Evolutionary conservation across 1,284 basidiomycete genomes (phyloP).

Genomic region (Heliocybe sulcata): DNA sequence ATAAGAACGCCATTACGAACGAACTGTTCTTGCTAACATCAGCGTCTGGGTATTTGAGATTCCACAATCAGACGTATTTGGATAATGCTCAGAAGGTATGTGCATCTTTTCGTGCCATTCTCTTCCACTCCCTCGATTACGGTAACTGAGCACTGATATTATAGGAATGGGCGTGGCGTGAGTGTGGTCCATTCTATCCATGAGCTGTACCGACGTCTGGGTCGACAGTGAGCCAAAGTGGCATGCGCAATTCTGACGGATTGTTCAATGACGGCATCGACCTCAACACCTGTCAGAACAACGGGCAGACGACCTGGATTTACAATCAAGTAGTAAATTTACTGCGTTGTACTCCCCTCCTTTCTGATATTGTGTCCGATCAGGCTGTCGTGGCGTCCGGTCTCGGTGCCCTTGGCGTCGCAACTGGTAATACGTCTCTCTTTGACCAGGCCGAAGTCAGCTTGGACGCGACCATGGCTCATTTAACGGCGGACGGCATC

Average conservation of each 20-base stretch:
- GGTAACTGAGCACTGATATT: too few species aligned
- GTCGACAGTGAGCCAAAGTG: slow-evolving; percentile 33
- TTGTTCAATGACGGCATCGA: slow-evolving; percentile 46
- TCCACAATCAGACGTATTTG: slow-evolving; percentile 28
- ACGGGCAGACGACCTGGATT: slow-evolving; percentile 47
- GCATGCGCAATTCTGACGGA: slow-evolving; percentile 39
- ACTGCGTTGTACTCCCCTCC: neutral
- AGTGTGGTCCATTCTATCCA: too few species aligned
- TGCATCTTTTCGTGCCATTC: too few species aligned
- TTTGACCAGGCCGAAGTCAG: slow-evolving; percentile 43
- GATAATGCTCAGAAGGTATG: slow-evolving; percentile 37
- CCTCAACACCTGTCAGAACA: slow-evolving; percentile 33
- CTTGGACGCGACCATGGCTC: slow-evolving; percentile 39
- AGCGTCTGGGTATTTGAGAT: slow-evolving; percentile 35
- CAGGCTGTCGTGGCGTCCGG: slow-evolving; percentile 47
- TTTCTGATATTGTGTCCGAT: neutral
- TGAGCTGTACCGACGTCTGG: too few species aligned
- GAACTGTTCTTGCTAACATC: slow-evolving; percentile 45
- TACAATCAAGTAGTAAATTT: slow-evolving; percentile 37
- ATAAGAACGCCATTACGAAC: slow-evolving; percentile 55
- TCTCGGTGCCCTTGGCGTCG: slow-evolving; percentile 33
- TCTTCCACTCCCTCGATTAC: too few species aligned
- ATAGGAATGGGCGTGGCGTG: neutral
- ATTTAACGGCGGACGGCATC: slow-evolving; percentile 29
- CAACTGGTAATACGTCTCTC: slow-evolving; percentile 29